Evolutionary conservation across 345 rosid species (phyloP).

Genomic region (Trapa incisa): DNA sequence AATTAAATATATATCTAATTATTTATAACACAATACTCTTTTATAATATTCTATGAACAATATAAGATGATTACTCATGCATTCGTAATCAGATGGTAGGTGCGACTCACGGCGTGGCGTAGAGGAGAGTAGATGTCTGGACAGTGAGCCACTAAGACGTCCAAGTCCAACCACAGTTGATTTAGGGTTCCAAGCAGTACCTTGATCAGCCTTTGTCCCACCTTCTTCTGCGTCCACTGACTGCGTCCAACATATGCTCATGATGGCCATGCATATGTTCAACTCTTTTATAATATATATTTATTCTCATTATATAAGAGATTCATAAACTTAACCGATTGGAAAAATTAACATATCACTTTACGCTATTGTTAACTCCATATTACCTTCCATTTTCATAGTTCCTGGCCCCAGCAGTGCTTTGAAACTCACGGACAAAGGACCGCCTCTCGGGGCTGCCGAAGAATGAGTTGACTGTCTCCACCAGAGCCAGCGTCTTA

Average conservation of each 20-base stretch:
- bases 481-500: conserved; percentile 39
- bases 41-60: too few species aligned
- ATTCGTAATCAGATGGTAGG: too few species aligned
- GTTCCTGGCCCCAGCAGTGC: conserved; percentile 11
- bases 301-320: too few species aligned
- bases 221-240: conserved; percentile 15
- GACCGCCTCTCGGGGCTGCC: conserved; percentile 24
- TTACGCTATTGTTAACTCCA: background rate
- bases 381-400: conserved; percentile 32
- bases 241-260: conserved; percentile 5
- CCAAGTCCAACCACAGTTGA: conserved; percentile 34
- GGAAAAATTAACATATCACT: too few species aligned
- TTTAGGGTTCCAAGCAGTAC: conserved; percentile 38
- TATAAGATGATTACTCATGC: too few species aligned
- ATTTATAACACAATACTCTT: too few species aligned
- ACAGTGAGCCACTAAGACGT: conserved; percentile 41
- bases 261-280: background rate
- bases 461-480: conserved; percentile 28
- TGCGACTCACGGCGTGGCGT: conserved; percentile 43
- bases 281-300: background rate
- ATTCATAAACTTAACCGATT: too few species aligned
- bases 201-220: conserved; percentile 27
- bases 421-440: conserved; percentile 35
- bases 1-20: too few species aligned
- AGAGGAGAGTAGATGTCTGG: conserved; percentile 37